Evolutionary conservation across 2,329 filamentous ascomycete genomes (phyloP).

Genomic region (Fusarium brachygibbosum): DNA sequence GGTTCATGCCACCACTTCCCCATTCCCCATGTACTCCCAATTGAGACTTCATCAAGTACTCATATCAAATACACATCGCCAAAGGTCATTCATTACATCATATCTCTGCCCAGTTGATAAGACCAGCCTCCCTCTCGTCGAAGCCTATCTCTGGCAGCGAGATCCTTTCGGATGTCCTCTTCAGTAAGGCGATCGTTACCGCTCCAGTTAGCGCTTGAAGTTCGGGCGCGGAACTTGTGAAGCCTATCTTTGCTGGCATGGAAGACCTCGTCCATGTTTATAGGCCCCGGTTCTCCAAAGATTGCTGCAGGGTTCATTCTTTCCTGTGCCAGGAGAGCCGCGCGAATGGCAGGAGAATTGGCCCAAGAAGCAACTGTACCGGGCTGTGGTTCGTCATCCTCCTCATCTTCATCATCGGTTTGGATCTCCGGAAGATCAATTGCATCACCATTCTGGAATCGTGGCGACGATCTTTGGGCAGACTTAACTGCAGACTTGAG

Average conservation of each 20-base stretch:
- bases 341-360: slow-evolving; percentile 84
- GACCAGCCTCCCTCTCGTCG: slow-evolving; percentile 88
- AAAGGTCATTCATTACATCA: slow-evolving; percentile 52
- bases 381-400: slow-evolving; percentile 71
- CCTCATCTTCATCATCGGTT: slow-evolving; percentile 92
- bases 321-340: slow-evolving; percentile 84
- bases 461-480: slow-evolving; percentile 78
- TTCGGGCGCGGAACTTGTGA: slow-evolving; percentile 89
- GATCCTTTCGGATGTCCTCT: slow-evolving; percentile 86
- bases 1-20: slow-evolving; percentile 17
- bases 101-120: slow-evolving; percentile 70
- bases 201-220: slow-evolving; percentile 95
- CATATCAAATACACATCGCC: slow-evolving; percentile 32
- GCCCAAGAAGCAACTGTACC: slow-evolving; percentile 82
- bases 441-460: slow-evolving; percentile 88
- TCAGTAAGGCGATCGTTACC: slow-evolving; percentile 85
- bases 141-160: slow-evolving; percentile 82
- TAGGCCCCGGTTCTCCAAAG: slow-evolving; percentile 87
- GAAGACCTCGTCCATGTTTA: slow-evolving; percentile 98
- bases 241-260: slow-evolving; percentile 86
- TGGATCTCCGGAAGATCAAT: slow-evolving; percentile 96
- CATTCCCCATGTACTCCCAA: slow-evolving; percentile 15
- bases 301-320: slow-evolving; percentile 85
- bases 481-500: slow-evolving; percentile 72
- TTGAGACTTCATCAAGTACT: slow-evolving; percentile 19